A percentile compares a stretch with the other conserved stretches of the same genome.
Conservation (phyloP, 345 rosid species). For the Aquilaria yunnanensis region DNA sequence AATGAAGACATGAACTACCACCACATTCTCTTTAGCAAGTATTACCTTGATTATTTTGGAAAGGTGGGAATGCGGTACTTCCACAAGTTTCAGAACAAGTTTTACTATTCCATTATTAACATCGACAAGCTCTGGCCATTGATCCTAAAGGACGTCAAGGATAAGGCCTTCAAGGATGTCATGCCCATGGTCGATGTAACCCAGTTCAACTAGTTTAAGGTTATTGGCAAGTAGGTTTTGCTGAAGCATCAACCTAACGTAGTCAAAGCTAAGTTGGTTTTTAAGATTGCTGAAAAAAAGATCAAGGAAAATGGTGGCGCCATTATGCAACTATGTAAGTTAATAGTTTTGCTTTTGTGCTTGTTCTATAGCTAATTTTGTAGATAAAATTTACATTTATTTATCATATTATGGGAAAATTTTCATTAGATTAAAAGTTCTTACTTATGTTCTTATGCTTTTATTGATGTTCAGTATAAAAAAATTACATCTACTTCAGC, state of each 20-base stretch:
- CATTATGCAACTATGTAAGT: conserved; percentile 52
- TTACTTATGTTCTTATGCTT: no score
- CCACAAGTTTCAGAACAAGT: conserved; percentile 64
- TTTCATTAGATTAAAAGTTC: not conserved
- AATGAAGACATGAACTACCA: conserved; percentile 73
- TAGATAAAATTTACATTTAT: not conserved
- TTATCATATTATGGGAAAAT: not conserved
- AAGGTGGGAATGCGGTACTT: conserved; percentile 31
- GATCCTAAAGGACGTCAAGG: conserved; percentile 47
- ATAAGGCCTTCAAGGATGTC: conserved; percentile 43
- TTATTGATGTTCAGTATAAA: no score
- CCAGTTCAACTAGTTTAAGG: conserved; percentile 56
- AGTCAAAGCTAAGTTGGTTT: conserved; percentile 56
- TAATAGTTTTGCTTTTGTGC: conserved; percentile 3
- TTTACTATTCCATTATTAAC: conserved; percentile 59
- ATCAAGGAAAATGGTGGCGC: conserved; percentile 72
- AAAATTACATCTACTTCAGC: no score
- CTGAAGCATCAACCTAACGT: conserved; percentile 52
- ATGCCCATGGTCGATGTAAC: conserved; percentile 56
- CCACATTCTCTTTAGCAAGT: conserved; percentile 71
- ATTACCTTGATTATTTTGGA: conserved; percentile 55
- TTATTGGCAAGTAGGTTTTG: conserved; percentile 43
- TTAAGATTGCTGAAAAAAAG: conserved; percentile 64
- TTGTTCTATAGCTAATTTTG: not conserved
- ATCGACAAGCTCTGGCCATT: conserved; percentile 66